Base-by-base conservation (phyloP, 768 basidiomycete genomes). In the Sporobolomyces roseus region DNA sequence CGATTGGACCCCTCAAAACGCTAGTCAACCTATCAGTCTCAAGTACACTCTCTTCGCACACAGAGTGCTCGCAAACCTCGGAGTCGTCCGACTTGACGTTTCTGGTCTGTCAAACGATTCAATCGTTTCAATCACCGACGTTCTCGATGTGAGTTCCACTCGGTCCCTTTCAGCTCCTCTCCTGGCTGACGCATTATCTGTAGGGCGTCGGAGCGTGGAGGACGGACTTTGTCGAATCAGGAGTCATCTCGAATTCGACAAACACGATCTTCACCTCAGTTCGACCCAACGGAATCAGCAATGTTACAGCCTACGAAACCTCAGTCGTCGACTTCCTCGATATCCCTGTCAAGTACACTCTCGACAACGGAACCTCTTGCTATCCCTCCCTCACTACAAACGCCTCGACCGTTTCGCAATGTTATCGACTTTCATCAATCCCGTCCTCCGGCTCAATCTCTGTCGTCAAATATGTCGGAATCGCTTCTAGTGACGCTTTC, bases 391-490 rank as follows among this genome's bases (percentile, higher is more conserved):
- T 70, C 9, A 35, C 48, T 21, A 51, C 55, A 6, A 67, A 66
- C 58, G 48, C 38, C 3, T 64, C 66, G 46, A 72, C 70, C 16
- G n/a, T 62, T 12, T 50, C 52, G 36, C 59, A 67, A 53, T 72
- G 70, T 63, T 66, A 66, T 64, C 53, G 59, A 21, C n/a, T 67
- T 43, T 30, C 30, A 45, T 23, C 45, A 23, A 10, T 63, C 3
- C 70, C 70, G 8, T 19, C 19, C n/a, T n/a, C 10, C 38, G 71
- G 71, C 35, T 7, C 19, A 9, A 17, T 66, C 51, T 51, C 51
- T 30, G 61, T 35, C 17, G n/a, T 64, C 61, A 73, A 73, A 48
- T 73, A 45, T 35, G 72, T 73, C 38, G 72, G 72, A 13, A 69
- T 73, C 65, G 72, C 72, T 10, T 66, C 67, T 29, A 46, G 46